Base-by-base conservation (phyloP, 441 rosid genomes). In the Gossypium davidsonii region DNA sequence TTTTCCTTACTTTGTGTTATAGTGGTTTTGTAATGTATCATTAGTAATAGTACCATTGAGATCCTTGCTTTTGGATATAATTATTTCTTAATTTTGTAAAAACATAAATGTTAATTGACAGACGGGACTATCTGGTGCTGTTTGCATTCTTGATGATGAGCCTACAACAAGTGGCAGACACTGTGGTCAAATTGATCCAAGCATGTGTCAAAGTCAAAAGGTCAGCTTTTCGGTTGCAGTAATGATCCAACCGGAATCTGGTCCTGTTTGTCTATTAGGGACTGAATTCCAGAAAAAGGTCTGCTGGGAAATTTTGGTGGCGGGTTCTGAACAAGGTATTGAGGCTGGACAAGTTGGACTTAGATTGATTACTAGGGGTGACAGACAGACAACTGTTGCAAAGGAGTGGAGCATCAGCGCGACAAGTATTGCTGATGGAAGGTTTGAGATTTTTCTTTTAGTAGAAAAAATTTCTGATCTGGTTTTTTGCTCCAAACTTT, bases 341-440 rank as follows among this genome's bases (percentile, higher is more conserved):
- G 99, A 96, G 77, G 99, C 99, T 78, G 99, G 99, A 77, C 99
- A 94, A 83, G 98, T 96, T 76, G 98, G 98, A 76, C 92, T 96
- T 77, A 85, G 98, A 73, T 85, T 91, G 85, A 92, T 96, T 60
- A 89, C 97, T 67, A 96, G 91, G 84, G 97, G 98, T 56, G 98
- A 92, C 76, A 84, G 93, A 81, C 98, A 94, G 84, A 85, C 97
- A 64, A 90, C 98, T 37, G 91, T 90, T 53, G 87, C 88, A 18
- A 94, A 89, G 88, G 99, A 94, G 79, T 94, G 99, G 99, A 91
- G 96, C 85, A 90, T 96, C 62, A 85, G 99, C 82, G 99, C 94
- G 28, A 88, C 98, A 23, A 91, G 98, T 81, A 94, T 96, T 84
- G 92, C 99, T 18, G 99, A 96, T 87, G 99, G 99, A 89, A 96